Evolutionary conservation across 345 rosid genomes (phyloP).

Genomic region (Anastatica hierochuntica): DNA sequence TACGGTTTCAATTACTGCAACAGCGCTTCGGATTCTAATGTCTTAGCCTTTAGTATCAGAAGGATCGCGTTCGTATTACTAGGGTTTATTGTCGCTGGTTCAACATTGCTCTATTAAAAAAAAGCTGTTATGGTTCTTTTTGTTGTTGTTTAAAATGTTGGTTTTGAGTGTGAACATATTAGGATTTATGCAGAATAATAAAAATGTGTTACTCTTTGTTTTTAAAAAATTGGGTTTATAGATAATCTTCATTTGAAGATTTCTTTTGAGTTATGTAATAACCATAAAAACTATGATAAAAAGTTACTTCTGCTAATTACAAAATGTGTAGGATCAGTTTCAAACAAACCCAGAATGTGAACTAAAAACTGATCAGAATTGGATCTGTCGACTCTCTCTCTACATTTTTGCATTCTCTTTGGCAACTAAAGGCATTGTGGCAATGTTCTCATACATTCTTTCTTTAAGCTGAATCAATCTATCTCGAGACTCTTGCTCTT

Average conservation of each 20-base stretch:
- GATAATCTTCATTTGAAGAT: not conserved
- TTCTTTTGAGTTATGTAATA: conserved; percentile 6
- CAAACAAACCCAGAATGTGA: too few species aligned
- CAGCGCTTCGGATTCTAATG: conserved; percentile 30
- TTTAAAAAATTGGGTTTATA: conserved; percentile 7
- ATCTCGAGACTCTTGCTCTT: too few species aligned
- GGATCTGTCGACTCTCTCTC: too few species aligned
- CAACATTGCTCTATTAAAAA: conserved; percentile 17
- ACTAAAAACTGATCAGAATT: too few species aligned
- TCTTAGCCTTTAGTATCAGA: conserved; percentile 24
- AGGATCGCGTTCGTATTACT: conserved; percentile 2
- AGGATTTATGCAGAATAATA: conserved; percentile 19
- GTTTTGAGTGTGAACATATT: conserved; percentile 19
- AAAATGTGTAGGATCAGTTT: conserved; percentile 12
- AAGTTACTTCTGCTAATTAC: conserved; percentile 12
- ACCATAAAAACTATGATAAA: conserved; percentile 5
- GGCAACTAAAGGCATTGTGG: too few species aligned
- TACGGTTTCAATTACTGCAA: conserved; percentile 65
- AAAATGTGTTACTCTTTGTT: conserved; percentile 11
- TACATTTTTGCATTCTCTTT: too few species aligned
- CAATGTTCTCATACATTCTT: too few species aligned
- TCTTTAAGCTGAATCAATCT: too few species aligned
- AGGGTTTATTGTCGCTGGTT: conserved; percentile 21
- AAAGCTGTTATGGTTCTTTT: not conserved
- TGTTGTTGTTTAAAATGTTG: not conserved